Percentiles rank a stretch among this genome's conserved stretches.
Evolutionary conservation across 805 yeast species (phyloP).

Genomic region (Geotrichum ghanense): DNA sequence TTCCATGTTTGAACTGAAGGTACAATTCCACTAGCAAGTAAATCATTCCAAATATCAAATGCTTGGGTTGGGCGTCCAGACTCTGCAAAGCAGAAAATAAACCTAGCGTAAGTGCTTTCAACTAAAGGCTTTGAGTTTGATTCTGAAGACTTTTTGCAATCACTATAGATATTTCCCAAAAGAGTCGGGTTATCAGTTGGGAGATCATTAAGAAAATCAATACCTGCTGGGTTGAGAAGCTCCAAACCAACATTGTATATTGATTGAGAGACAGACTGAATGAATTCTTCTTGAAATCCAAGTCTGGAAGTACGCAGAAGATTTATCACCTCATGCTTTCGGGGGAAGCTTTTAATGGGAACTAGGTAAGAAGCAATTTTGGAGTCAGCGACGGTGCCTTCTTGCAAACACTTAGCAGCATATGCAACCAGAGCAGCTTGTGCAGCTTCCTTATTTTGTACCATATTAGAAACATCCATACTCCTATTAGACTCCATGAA

Average conservation of each 20-base stretch:
- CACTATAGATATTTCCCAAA: conserved; percentile 16
- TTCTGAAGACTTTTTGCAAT: conserved; percentile 12
- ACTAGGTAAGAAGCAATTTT: conserved; percentile 20
- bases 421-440: conserved; percentile 25
- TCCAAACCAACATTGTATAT: conserved; percentile 11
- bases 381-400: conserved; percentile 14
- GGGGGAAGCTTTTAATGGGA: conserved; percentile 19
- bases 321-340: conserved; percentile 8
- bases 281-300: conserved; percentile 6
- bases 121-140: conserved; percentile 9
- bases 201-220: conserved; percentile 14
- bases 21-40: conserved; percentile 29
- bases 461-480: conserved; percentile 10
- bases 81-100: conserved; percentile 22
- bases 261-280: conserved; percentile 5
- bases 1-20: conserved; percentile 50
- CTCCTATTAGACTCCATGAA: conserved; percentile 20
- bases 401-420: conserved; percentile 14
- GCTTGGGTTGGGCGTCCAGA: conserved; percentile 18
- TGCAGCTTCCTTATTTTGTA: conserved; percentile 21
- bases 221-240: conserved; percentile 12
- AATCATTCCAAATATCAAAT: conserved; percentile 37
- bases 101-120: conserved; percentile 21
- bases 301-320: conserved; percentile 4
- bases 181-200: conserved; percentile 17